Base-by-base conservation (phyloP, 495 filamentous ascomycete genomes). In the Halenospora varia region DNA sequence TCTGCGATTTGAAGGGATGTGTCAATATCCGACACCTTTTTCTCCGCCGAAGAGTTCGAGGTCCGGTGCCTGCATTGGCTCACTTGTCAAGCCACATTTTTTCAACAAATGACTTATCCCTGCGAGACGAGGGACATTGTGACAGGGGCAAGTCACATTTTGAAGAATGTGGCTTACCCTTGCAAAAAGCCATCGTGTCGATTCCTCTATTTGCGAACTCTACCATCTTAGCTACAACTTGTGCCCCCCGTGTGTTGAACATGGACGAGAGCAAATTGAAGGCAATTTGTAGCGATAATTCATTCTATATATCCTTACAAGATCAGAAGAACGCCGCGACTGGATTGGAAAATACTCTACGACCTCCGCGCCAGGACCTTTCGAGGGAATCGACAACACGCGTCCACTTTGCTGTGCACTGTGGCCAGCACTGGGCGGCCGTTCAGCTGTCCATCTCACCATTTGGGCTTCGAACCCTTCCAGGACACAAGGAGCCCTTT, bases 211-310 rank as follows among this genome's bases (percentile, higher is more conserved):
- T n/a, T n/a, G n/a, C n/a, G n/a, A n/a, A n/a, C n/a, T n/a, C n/a
- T n/a, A n/a, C n/a, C n/a, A n/a, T n/a, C n/a, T n/a, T n/a, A n/a
- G n/a, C n/a, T n/a, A n/a, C n/a, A n/a, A n/a, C n/a, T 35, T 35
- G 44, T 47, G 6, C 44, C 44, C 44, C n/a, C 44, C 6, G 17
- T n/a, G n/a, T 47, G 44, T 47, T 47, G 6, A 47, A 47, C 44
- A 47, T 47, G 44, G 44, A 47, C n/a, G 20, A 47, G 44, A 47
- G 44, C n/a, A 47, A n/a, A 47, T 17, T 47, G n/a, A n/a, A 47
- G 17, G 44, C 44, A 47, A 47, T 17, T 6, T 47, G 44, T 17
- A 23, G 6, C n/a, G 4, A 6, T 47, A n/a, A 17, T 47, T 47
- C 44, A n/a, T 18, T 47, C 20, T 47, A 47, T 23, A 47, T 47